Conservation (phyloP, 306 rosid genomes). For the Sicyos edulis region DNA sequence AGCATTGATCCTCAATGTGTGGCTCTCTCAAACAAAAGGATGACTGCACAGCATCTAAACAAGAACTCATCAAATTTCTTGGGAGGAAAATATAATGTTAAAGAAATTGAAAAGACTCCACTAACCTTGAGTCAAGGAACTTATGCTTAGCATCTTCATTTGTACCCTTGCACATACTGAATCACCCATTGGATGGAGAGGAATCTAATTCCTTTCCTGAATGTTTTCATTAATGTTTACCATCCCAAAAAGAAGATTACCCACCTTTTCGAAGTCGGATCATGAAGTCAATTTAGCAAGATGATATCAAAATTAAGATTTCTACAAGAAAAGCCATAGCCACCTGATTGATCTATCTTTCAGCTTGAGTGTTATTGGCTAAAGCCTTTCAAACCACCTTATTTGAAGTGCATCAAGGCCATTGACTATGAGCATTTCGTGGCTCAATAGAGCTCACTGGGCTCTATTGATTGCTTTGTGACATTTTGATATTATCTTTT, state of each 20-base stretch:
- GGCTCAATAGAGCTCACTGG: not conserved
- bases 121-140: not conserved
- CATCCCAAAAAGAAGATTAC: not conserved
- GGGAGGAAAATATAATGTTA: constrained; percentile 4
- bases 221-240: not conserved
- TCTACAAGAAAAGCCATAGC: not conserved
- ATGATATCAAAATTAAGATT: not conserved
- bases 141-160: constrained; percentile 3
- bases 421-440: not conserved
- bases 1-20: not conserved
- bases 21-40: not conserved
- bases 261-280: constrained; percentile 3
- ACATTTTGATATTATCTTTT: not conserved
- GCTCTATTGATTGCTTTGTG: constrained; percentile 3
- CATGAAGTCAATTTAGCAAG: not conserved
- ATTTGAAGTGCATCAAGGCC: not conserved
- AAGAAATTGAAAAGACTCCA: constrained; percentile 3
- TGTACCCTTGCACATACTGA: constrained; percentile 10
- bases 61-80: not conserved
- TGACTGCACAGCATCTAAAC: not conserved
- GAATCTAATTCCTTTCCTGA: constrained; percentile 8
- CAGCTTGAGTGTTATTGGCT: not conserved
- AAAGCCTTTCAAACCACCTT: not conserved
- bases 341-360: not conserved
- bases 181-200: constrained; percentile 4